Conservation (phyloP, 345 rosid genomes). For the Brassica rapa region DNA sequence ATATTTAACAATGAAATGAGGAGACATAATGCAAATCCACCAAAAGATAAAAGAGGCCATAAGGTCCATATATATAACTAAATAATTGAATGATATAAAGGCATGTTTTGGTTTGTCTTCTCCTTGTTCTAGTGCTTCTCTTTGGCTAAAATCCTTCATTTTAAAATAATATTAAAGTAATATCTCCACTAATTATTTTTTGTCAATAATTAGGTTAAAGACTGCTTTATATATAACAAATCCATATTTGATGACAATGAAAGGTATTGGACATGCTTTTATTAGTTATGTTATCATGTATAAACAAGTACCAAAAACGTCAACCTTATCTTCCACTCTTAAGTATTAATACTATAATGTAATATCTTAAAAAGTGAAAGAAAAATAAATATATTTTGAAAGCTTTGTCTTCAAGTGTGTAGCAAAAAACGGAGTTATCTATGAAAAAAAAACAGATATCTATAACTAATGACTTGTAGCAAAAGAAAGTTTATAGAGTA, state of each 20-base stretch:
- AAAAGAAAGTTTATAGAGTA: not conserved
- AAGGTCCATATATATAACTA: constrained; percentile 24
- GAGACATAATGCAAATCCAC: constrained; percentile 35
- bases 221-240: constrained; percentile 31
- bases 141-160: constrained; percentile 30
- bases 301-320: constrained; percentile 26
- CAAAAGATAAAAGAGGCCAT: constrained; percentile 25
- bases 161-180: constrained; percentile 21
- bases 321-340: constrained; percentile 43
- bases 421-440: constrained; percentile 22
- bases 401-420: constrained; percentile 28
- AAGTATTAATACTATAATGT: not conserved
- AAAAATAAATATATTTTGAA: not conserved
- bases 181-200: constrained; percentile 23
- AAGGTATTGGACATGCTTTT: constrained; percentile 27
- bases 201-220: constrained; percentile 39
- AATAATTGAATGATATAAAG: constrained; percentile 36
- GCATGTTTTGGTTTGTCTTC: constrained; percentile 47
- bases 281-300: not conserved
- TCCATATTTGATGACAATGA: constrained; percentile 13
- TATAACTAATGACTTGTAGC: not conserved
- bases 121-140: constrained; percentile 45
- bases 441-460: not conserved
- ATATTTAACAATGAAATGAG: constrained; percentile 26
- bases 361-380: constrained; percentile 6